phyloP scores from a whole-genome alignment of 129 eudicot species.

The Escallonia rubra region DNA sequence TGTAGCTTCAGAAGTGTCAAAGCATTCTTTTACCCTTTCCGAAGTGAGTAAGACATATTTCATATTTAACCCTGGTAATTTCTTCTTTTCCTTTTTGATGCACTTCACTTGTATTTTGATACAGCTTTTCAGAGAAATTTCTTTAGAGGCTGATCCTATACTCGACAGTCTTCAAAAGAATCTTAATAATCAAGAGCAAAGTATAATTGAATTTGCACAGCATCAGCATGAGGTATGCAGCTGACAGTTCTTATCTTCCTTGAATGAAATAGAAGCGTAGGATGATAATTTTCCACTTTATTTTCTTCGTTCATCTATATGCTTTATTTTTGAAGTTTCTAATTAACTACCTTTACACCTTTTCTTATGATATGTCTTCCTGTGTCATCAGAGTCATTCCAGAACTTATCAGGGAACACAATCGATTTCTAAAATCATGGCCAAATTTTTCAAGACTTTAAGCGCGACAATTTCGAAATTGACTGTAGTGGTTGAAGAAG shows the following conservation, averaged over 20 bases:
- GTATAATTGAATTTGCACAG: constrained; percentile 36
- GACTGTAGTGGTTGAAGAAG: constrained; percentile 48
- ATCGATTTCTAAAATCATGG: constrained; percentile 30
- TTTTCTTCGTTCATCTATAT: too few relatives aligned
- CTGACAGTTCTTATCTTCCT: not conserved
- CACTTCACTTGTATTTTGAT: constrained; percentile 1
- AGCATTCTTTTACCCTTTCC: constrained; percentile 43
- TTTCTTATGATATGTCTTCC: not conserved
- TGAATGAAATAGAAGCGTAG: not conserved
- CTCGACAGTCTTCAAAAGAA: constrained; percentile 37
- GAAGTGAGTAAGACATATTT: constrained; percentile 24
- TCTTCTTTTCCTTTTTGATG: not conserved
- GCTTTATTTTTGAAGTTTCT: too few relatives aligned
- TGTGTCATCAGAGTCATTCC: constrained; percentile 30
- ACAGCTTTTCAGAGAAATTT: constrained; percentile 43
- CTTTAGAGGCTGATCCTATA: constrained; percentile 37
- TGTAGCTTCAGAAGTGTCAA: constrained; percentile 37
- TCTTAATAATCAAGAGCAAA: constrained; percentile 45
- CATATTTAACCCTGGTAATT: not conserved
- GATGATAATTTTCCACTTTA: not conserved
- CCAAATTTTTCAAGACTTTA: constrained; percentile 41
- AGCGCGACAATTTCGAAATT: constrained; percentile 27
- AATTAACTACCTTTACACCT: too few relatives aligned
- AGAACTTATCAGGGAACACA: constrained; percentile 49
- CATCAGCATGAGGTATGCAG: constrained; percentile 48